Base-by-base conservation (phyloP, 192 early-diverging fungal species). In the Chytriomyces sp. region DNA sequence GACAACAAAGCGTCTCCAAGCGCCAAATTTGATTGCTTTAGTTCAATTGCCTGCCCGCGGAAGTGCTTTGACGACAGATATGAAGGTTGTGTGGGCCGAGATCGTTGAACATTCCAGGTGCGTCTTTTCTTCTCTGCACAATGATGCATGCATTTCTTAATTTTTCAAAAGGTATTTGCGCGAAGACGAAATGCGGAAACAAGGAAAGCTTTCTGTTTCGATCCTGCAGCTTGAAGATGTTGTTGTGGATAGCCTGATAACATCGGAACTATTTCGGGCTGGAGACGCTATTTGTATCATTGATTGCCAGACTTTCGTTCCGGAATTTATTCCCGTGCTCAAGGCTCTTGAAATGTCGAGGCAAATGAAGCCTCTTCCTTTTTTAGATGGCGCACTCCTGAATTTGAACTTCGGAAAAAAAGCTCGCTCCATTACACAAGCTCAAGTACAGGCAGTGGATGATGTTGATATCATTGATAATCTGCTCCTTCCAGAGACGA, bases 271-370 rank as follows among this genome's bases (percentile, higher is more conserved):
- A n/a, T 77, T 77, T 39, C 67, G 70, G 19, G 54, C 52, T 26
- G 76, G 76, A 34, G 76, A 77, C 40, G 39, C 25, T 22, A 52
- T 77, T 10, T 75, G 56, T 31, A 61, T 77, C 14, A 77, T 77
- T 58, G 76, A 77, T 44, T 77, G 76, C 52, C 76, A 76, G 38
- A 78, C 76, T 7, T 77, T 77, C 70, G 73, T 59, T 14, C 76
- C 76, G 5, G 76, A 77, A 56, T 75, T 71, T 28, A 56, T 77
- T 49, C 76, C 76, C 10, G 76, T 77, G 39, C 39, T 77, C 32
- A 77, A 76, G 44, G 31, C 65, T 32, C 56, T 77, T 26, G 73
- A 76, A 55, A 26, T 64, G 32, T 75, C 56, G 54, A 40, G 70
- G 12, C 28, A 66, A 34, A 52, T 64, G 7, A n/a, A 28, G 19